phyloP scores from a whole-genome alignment of 139 green algal species.

The Limnomonas spitsbergensis region DNA sequence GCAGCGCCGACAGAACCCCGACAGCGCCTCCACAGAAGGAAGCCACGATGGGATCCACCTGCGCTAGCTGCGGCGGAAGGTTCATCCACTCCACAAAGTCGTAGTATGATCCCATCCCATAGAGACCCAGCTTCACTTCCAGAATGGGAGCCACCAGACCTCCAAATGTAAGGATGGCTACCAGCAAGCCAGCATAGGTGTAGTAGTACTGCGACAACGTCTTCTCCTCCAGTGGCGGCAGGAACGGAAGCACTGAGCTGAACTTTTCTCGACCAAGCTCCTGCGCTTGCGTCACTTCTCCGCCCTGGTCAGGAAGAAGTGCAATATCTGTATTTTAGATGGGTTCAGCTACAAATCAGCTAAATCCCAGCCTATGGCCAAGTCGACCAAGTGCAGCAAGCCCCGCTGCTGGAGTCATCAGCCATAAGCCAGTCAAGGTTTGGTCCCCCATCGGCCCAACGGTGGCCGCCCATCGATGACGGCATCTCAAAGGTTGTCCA shows the following conservation, averaged over 20 bases:
- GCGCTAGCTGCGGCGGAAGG: conserved; percentile 83
- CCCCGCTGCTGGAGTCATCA: background rate
- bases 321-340: background rate
- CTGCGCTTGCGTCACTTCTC: conserved; percentile 8
- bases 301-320: background rate
- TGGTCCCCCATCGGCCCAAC: no score
- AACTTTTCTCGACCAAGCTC: conserved; percentile 65
- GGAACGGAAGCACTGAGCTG: conserved; percentile 76
- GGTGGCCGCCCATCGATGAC: no score
- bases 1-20: conserved; percentile 86
- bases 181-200: conserved; percentile 68
- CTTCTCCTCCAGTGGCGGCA: conserved; percentile 81
- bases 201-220: conserved; percentile 85
- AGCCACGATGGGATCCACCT: conserved; percentile 96
- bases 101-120: conserved; percentile 82
- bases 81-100: conserved; percentile 90
- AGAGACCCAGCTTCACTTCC: conserved; percentile 90
- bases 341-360: background rate
- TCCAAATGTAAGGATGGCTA: conserved; percentile 87
- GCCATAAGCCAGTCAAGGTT: no score
- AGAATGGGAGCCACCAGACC: conserved; percentile 85
- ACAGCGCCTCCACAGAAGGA: conserved; percentile 96
- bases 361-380: background rate
- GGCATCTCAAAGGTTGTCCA: background rate
- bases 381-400: no score